These are phyloP conservation scores for Actinomortierella wolfii DNA, from an alignment of 371 early-diverging fungal species.

Conservation along the genomic window DNA sequence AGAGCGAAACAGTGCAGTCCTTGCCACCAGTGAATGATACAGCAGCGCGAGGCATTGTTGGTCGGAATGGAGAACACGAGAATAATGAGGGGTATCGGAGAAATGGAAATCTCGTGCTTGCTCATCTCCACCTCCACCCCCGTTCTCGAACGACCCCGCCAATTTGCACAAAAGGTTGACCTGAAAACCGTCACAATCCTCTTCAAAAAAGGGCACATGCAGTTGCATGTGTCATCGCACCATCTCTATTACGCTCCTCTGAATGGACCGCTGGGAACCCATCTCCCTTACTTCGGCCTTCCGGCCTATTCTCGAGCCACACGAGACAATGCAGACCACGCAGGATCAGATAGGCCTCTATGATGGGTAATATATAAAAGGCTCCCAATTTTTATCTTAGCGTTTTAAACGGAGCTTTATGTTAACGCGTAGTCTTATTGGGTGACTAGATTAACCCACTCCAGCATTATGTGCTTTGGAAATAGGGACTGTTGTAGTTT, in stretches of 20 bases:
- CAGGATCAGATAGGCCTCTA: constrained; percentile 77
- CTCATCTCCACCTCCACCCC: too few species aligned
- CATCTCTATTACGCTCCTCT: neutral
- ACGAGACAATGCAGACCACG: constrained; percentile 61
- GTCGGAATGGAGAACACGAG: constrained; percentile 6
- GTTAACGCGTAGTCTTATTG: too few species aligned
- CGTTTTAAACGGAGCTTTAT: too few species aligned
- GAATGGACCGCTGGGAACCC: constrained; percentile 59
- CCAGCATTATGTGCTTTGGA: too few species aligned
- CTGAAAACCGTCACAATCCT: too few species aligned
- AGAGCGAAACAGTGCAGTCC: constrained; percentile 58
- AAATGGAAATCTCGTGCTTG: neutral
- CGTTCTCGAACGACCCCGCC: too few species aligned
- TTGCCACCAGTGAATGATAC: constrained; percentile 65
- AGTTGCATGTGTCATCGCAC: neutral
- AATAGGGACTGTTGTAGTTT: too few species aligned
- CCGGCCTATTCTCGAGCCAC: constrained; percentile 58
- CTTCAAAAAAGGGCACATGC: too few species aligned
- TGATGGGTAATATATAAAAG: constrained; percentile 67
- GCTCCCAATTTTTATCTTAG: too few species aligned
- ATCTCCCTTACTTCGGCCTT: constrained; percentile 58
- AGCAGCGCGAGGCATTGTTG: constrained; percentile 37
- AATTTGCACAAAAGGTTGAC: too few species aligned
- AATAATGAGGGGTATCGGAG: too few species aligned
- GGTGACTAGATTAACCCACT: too few species aligned